Conservation (phyloP, 2,329 filamentous ascomycete genomes). For the Bipolaris bicolor region DNA sequence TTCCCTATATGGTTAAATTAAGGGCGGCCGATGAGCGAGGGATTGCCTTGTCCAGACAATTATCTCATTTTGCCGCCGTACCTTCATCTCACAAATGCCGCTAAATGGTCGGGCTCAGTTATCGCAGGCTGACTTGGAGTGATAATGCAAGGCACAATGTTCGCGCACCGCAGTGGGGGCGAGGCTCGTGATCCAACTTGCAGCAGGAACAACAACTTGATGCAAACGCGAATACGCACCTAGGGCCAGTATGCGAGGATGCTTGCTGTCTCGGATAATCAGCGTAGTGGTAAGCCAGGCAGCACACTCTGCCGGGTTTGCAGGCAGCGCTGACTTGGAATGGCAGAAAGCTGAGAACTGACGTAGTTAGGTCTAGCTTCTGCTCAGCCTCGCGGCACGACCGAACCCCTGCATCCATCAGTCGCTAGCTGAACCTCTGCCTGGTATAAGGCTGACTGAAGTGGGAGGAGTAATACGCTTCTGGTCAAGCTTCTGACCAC, state of each 20-base stretch:
- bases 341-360: conserved; percentile 15
- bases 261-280: conserved; percentile 3
- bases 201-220: conserved; percentile 25
- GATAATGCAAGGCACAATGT: conserved; percentile 37
- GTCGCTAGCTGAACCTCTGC: conserved; percentile 27
- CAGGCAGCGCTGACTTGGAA: conserved; percentile 20
- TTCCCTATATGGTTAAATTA: conserved; percentile 31
- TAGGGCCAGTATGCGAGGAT: conserved; percentile 8
- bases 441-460: conserved; percentile 41
- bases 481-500: conserved; percentile 22
- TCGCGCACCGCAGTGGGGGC: conserved; percentile 38
- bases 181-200: conserved; percentile 32
- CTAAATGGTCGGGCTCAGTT: conserved; percentile 29
- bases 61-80: conserved; percentile 35
- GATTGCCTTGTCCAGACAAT: conserved; percentile 24
- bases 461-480: conserved; percentile 24
- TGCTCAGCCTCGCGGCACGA: conserved; percentile 31
- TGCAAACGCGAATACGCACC: conserved; percentile 20
- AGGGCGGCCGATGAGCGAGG: conserved; percentile 12
- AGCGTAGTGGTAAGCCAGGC: not conserved
- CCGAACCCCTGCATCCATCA: conserved; percentile 38
- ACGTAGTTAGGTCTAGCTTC: conserved; percentile 9
- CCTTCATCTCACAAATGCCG: conserved; percentile 24
- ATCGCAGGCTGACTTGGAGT: conserved; percentile 23
- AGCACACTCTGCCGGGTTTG: conserved; percentile 3